Evolutionary conservation across 495 filamentous ascomycete genomes (phyloP).

Genomic region (Sabuloglossum arenarium): DNA sequence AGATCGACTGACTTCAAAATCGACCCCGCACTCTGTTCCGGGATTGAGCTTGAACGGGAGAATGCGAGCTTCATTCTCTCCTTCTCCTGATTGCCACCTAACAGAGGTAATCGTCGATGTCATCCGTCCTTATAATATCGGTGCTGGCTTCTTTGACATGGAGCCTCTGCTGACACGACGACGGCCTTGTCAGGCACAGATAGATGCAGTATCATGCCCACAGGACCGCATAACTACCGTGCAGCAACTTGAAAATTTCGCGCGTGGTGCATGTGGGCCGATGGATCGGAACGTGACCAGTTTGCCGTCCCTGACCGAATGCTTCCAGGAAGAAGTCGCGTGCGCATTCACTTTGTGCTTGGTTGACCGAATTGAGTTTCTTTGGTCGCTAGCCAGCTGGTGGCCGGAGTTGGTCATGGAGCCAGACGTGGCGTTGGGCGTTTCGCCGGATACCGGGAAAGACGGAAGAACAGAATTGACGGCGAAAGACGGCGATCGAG

Average conservation of each 20-base stretch:
- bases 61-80: background rate
- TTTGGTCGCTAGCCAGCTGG: background rate
- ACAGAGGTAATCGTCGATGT: too few species aligned
- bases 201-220: background rate
- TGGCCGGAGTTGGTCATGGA: background rate
- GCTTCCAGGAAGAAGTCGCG: background rate
- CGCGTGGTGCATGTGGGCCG: background rate
- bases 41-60: background rate
- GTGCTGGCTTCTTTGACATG: background rate
- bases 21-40: background rate
- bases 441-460: background rate
- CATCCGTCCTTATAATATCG: too few species aligned
- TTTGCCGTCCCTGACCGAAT: too few species aligned
- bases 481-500: too few species aligned
- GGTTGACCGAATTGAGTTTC: background rate
- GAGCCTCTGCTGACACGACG: background rate
- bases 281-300: background rate
- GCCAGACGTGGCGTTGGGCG: background rate
- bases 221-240: too few species aligned
- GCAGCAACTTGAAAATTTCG: too few species aligned
- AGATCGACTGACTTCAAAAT: background rate
- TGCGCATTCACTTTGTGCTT: background rate
- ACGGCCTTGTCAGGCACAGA: background rate
- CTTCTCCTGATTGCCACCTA: too few species aligned
- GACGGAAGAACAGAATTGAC: too few species aligned